Evolutionary conservation across 1,284 basidiomycete species (phyloP).

Genomic region (Hemileccinum hortonii): DNA sequence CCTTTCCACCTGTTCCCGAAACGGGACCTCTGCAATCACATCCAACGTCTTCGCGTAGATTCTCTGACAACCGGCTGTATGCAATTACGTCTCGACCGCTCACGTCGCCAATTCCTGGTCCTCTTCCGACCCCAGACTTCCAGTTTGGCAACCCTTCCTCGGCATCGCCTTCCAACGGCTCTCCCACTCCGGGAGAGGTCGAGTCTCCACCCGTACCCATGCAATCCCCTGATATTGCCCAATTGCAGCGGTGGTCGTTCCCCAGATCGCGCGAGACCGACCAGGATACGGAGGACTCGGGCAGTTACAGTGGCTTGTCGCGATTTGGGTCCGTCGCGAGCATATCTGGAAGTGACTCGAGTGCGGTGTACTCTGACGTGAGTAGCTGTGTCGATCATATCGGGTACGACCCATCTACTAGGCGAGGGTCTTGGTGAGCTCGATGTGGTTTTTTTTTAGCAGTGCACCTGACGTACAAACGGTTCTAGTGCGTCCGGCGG

Average conservation of each 20-base stretch:
- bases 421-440: constrained; percentile 53
- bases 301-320: constrained; percentile 47
- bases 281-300: constrained; percentile 49
- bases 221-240: constrained; percentile 25
- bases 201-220: constrained; percentile 43
- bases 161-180: constrained; percentile 42
- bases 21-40: constrained; percentile 14
- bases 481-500: constrained; percentile 33
- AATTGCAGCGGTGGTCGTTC: constrained; percentile 32
- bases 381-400: constrained; percentile 39
- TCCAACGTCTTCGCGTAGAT: constrained; percentile 20
- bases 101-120: constrained; percentile 60
- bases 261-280: constrained; percentile 39
- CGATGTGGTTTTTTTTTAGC: constrained; percentile 5
- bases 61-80: constrained; percentile 50
- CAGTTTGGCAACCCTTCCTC: constrained; percentile 61
- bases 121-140: constrained; percentile 66
- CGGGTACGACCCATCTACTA: constrained; percentile 31
- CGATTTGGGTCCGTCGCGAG: constrained; percentile 62
- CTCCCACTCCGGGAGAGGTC: constrained; percentile 45
- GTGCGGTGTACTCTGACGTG: constrained; percentile 53
- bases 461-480: constrained; percentile 23
- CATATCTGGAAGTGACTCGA: constrained; percentile 57
- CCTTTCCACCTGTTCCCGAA: constrained; percentile 29
- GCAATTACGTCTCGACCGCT: constrained; percentile 48